Evolutionary conservation across 805 yeast species (phyloP), one percentile per base, ranked within the genome.

Genomic region (Metschnikowia hibisci): DNA sequence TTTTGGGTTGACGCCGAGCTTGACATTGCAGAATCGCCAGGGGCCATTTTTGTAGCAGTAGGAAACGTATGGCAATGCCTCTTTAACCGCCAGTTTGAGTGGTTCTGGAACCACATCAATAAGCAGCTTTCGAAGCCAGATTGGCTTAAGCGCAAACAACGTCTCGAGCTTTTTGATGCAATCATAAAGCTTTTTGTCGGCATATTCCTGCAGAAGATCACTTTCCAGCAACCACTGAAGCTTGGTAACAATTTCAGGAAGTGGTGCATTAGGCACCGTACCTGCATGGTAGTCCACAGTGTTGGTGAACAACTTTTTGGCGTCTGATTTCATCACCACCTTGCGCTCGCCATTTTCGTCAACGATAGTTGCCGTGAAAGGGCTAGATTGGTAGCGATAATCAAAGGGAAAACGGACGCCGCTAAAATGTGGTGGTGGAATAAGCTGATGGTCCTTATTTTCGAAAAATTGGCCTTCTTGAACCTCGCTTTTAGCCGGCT

Each of bases 1-100:
- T 32, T 77, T 67, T 0, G 98, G 97, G 62, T 91, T 87, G 31
- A 81, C 71, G 0, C 96, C 97, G 52, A 81, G 80, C 51, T 69
- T 76, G 34, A 89, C 81, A 59, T 84, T 88, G 9, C 93, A 79
- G 46, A 87, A 88, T 54, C 98, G 75, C 96, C 96, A 93, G 0
- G 98, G 99, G 0, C 99, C 99, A 56, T 84, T 85, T 29, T 84
- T 80, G 59, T 81, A 85, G 32, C 87, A 76, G 59, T 81, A 93
- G 0, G 96, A 76, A 0, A 88, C 84, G 59, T 86, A 83, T 0
- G 98, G 96, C 39, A 93, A 61, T 0, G 96, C 95, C 49, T 77
- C 81, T 53, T 84, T 81, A 34, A 91, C 57, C 50, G 56, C 79
- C 56, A 61, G 60, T 53, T 62, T 66, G 50, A 61, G 66, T 43